phyloP scores from a whole-genome alignment of 2,329 filamentous ascomycete genomes.

The Cordyceps tenuipes region DNA sequence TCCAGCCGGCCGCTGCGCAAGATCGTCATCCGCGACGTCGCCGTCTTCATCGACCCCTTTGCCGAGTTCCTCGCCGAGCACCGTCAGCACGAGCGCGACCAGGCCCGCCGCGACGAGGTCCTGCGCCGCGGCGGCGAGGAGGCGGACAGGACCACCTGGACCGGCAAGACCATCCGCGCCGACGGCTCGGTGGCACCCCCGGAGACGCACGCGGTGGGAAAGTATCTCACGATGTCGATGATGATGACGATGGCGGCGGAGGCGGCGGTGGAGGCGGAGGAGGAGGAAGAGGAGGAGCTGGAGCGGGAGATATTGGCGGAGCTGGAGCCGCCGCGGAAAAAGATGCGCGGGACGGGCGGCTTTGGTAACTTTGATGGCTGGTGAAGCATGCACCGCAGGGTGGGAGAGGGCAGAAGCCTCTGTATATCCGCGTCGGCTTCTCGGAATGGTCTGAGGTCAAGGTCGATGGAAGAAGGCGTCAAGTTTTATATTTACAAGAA shows the following conservation, averaged over 20 bases:
- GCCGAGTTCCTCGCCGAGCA: constrained; percentile 81
- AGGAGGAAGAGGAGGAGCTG: constrained; percentile 54
- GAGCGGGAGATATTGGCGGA: constrained; percentile 41
- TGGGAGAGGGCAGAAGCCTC: not conserved
- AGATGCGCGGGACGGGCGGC: constrained; percentile 59
- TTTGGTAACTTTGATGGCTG: constrained; percentile 96
- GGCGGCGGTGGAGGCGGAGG: constrained; percentile 19
- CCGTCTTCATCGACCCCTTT: constrained; percentile 89
- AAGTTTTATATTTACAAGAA: not conserved
- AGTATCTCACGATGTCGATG: constrained; percentile 83
- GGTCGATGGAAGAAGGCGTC: not conserved
- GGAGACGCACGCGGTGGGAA: constrained; percentile 52
- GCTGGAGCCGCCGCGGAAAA: constrained; percentile 71
- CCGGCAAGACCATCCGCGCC: constrained; percentile 75
- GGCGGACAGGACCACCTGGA: constrained; percentile 91
- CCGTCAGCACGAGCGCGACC: constrained; percentile 50
- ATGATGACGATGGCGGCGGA: constrained; percentile 38
- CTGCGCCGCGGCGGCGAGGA: constrained; percentile 63
- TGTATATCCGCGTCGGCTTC: not conserved
- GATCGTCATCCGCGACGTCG: constrained; percentile 72
- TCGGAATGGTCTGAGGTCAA: not conserved
- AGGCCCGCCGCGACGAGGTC: constrained; percentile 53
- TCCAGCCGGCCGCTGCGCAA: constrained; percentile 67
- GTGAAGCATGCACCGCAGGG: constrained; percentile 34
- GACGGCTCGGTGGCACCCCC: constrained; percentile 49